A percentile compares a stretch with the other conserved stretches of the same genome.
Evolutionary conservation across 257 asterid species (phyloP).

Genomic region (Solanum peruvianum): DNA sequence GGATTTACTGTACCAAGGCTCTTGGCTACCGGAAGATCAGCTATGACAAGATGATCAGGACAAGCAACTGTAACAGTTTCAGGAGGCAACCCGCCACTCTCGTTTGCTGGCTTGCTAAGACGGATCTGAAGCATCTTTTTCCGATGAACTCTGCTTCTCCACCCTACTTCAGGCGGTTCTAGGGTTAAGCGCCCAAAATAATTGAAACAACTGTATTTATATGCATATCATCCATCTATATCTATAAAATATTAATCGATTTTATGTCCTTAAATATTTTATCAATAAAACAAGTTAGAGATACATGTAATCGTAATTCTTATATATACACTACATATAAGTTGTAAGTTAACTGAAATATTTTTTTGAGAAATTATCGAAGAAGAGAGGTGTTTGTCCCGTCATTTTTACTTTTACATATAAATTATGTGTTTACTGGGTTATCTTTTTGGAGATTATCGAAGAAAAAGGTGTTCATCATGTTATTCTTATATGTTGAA

Average conservation of each 20-base stretch:
- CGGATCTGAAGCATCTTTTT: slow-evolving; percentile 80
- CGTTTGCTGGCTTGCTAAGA: slow-evolving; percentile 83
- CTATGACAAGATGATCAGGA: slow-evolving; percentile 89
- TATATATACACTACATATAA: background rate
- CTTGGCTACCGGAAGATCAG: slow-evolving; percentile 98
- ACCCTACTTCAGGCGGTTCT: background rate
- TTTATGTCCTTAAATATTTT: background rate
- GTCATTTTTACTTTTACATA: too few species aligned
- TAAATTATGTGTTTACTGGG: too few species aligned
- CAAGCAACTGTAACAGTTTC: slow-evolving; percentile 87
- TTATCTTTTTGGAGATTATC: too few species aligned
- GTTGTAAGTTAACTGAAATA: background rate
- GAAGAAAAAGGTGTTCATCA: too few species aligned
- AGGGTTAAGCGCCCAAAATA: background rate
- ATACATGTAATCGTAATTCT: background rate
- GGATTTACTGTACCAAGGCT: slow-evolving; percentile 57
- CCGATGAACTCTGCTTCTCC: background rate
- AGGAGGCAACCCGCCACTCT: slow-evolving; percentile 42
- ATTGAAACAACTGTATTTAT: background rate
- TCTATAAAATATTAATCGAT: background rate
- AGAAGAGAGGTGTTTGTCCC: too few species aligned
- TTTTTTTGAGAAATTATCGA: too few species aligned
- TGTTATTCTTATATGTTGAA: too few species aligned
- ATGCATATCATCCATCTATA: background rate
- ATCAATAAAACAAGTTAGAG: background rate